These are phyloP conservation scores for Verticillium tricorpus DNA, from an alignment of 2,329 filamentous ascomycete genomes.

Conservation along the genomic window DNA sequence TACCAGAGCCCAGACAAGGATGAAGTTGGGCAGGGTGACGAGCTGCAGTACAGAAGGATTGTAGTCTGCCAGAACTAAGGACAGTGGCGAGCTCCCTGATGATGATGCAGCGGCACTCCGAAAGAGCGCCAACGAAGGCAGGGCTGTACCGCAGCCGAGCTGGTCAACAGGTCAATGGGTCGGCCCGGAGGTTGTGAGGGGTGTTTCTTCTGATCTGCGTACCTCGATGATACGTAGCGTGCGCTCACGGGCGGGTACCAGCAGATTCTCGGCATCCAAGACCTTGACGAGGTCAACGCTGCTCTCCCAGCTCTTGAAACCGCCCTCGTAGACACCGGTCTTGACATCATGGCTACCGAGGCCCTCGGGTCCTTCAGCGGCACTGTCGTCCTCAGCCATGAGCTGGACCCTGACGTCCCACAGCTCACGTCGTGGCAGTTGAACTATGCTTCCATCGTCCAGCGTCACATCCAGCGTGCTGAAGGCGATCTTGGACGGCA, in stretches of 20 bases:
- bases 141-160: conserved; percentile 74
- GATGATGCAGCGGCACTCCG: conserved; percentile 5
- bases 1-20: conserved; percentile 62
- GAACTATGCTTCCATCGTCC: conserved; percentile 48
- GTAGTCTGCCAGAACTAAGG: conserved; percentile 71
- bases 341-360: conserved; percentile 70
- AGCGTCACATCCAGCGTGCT: conserved; percentile 55
- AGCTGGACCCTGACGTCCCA: conserved; percentile 80
- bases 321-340: conserved; percentile 79
- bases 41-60: conserved; percentile 73
- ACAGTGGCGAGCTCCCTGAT: conserved; percentile 30
- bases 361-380: conserved; percentile 33
- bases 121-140: conserved; percentile 69
- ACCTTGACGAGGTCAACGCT: conserved; percentile 74
- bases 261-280: conserved; percentile 39
- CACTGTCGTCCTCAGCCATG: conserved; percentile 60
- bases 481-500: conserved; percentile 74
- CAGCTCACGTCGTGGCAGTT: conserved; percentile 68
- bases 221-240: conserved; percentile 51
- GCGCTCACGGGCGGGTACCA: conserved; percentile 23
- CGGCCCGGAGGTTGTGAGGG: background rate
- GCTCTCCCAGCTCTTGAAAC: conserved; percentile 89
- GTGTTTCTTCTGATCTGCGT: conserved; percentile 17
- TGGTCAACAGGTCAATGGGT: conserved; percentile 24
- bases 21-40: conserved; percentile 73